Percentiles rank a stretch among this genome's conserved stretches.
These are phyloP conservation scores for Fusarium sp. DNA, from an alignment of 2,329 filamentous ascomycete genomes.

Conservation along the genomic window DNA sequence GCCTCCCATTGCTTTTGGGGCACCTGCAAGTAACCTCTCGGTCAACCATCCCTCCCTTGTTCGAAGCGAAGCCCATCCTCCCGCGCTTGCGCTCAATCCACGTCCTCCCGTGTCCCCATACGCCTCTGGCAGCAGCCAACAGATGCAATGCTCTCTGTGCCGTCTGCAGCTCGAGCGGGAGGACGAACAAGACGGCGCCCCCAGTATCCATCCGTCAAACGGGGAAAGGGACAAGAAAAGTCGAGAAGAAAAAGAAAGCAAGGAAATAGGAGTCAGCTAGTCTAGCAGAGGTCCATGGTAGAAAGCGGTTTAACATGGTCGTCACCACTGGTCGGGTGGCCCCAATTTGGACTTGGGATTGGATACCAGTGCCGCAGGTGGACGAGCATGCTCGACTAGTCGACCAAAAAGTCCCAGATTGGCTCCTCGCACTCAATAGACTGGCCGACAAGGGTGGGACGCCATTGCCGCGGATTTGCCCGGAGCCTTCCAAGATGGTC, in stretches of 20 bases:
- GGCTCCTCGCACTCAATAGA: conserved; percentile 17
- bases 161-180: conserved; percentile 3
- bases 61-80: conserved; percentile 14
- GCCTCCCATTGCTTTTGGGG: conserved; percentile 38
- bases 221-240: conserved; percentile 1
- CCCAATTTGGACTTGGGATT: conserved; percentile 2
- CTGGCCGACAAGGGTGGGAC: conserved; percentile 19
- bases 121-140: not conserved
- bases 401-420: conserved; percentile 6
- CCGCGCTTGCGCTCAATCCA: conserved; percentile 8
- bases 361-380: not conserved
- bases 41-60: conserved; percentile 20
- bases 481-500: conserved; percentile 5
- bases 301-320: conserved; percentile 25
- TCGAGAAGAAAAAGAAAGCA: conserved; percentile 8
- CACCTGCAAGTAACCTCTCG: conserved; percentile 32
- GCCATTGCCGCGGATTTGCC: conserved; percentile 31
- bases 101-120: conserved; percentile 5
- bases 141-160: conserved; percentile 8
- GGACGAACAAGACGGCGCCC: not conserved
- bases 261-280: conserved; percentile 8
- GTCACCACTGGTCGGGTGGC: conserved; percentile 15
- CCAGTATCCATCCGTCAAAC: not conserved
- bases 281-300: conserved; percentile 1
- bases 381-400: not conserved